These are phyloP conservation scores for Yamadazyma kanchanaburiensis DNA, from an alignment of 1,139 yeast genomes.

Conservation along the genomic window DNA sequence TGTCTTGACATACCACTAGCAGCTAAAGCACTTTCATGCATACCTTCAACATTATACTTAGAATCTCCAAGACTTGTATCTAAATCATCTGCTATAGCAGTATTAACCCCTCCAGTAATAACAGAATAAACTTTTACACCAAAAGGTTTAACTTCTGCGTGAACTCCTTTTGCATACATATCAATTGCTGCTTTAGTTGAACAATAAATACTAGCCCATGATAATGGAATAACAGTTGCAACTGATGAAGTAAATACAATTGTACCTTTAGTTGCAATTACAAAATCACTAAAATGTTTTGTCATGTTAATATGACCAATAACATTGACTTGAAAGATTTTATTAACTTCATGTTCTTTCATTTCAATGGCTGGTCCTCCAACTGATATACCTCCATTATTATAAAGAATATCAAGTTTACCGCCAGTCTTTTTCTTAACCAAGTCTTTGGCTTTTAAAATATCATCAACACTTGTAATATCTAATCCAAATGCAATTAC, in stretches of 20 bases:
- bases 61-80: slow-evolving; percentile 12
- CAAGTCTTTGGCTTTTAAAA: slow-evolving; percentile 19
- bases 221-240: slow-evolving; percentile 31
- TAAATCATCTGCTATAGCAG: slow-evolving; percentile 21
- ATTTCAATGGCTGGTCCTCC: slow-evolving; percentile 34
- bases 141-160: slow-evolving; percentile 24
- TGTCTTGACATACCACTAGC: slow-evolving; percentile 27
- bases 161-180: slow-evolving; percentile 14
- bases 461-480: slow-evolving; percentile 25
- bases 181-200: slow-evolving; percentile 26
- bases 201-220: slow-evolving; percentile 32
- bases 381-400: slow-evolving; percentile 30
- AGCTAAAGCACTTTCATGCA: slow-evolving; percentile 21
- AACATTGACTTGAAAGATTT: slow-evolving; percentile 30
- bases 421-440: slow-evolving; percentile 26
- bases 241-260: slow-evolving; percentile 37
- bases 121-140: slow-evolving; percentile 32
- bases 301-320: slow-evolving; percentile 38
- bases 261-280: slow-evolving; percentile 32
- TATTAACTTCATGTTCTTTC: slow-evolving; percentile 21
- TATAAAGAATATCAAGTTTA: slow-evolving; percentile 27
- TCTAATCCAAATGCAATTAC: slow-evolving; percentile 31
- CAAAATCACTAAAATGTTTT: slow-evolving; percentile 26
- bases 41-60: slow-evolving; percentile 27
- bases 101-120: slow-evolving; percentile 40